These are phyloP conservation scores for Obelidium mucronatum DNA, from an alignment of 192 early-diverging fungal species.

Conservation along the genomic window DNA sequence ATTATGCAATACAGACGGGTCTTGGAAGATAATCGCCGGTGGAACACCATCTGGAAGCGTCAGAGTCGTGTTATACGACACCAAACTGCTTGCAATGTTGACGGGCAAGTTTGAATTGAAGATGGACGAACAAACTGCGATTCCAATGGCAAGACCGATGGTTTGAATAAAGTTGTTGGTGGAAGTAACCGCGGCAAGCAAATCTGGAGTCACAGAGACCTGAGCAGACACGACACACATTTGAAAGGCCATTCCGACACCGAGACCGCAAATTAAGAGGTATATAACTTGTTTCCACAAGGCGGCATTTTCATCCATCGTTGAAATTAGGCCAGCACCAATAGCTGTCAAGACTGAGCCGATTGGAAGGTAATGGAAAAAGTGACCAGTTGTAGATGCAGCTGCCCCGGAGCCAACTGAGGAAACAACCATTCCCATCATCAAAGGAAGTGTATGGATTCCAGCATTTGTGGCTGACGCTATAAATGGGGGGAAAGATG, in stretches of 20 bases:
- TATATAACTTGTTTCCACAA: conserved; percentile 62
- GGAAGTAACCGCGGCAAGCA: conserved; percentile 72
- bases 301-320: conserved; percentile 60
- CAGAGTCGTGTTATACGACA: neutral
- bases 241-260: conserved; percentile 74
- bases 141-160: conserved; percentile 62
- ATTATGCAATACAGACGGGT: conserved; percentile 6
- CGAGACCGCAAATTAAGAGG: conserved; percentile 71
- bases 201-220: conserved; percentile 63
- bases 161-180: conserved; percentile 56
- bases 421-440: conserved; percentile 59
- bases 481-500: neutral
- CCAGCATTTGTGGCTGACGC: conserved; percentile 75
- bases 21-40: neutral
- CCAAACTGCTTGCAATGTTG: conserved; percentile 32
- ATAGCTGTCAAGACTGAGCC: conserved; percentile 56
- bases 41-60: neutral
- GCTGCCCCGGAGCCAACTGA: conserved; percentile 69
- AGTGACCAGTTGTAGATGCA: conserved; percentile 61
- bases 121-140: conserved; percentile 64
- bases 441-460: conserved; percentile 73
- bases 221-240: conserved; percentile 75
- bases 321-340: conserved; percentile 63
- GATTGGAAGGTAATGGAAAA: conserved; percentile 66
- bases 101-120: conserved; percentile 63